Evolutionary conservation across 306 rosid genomes (phyloP).

Genomic region (Malus orientalis): DNA sequence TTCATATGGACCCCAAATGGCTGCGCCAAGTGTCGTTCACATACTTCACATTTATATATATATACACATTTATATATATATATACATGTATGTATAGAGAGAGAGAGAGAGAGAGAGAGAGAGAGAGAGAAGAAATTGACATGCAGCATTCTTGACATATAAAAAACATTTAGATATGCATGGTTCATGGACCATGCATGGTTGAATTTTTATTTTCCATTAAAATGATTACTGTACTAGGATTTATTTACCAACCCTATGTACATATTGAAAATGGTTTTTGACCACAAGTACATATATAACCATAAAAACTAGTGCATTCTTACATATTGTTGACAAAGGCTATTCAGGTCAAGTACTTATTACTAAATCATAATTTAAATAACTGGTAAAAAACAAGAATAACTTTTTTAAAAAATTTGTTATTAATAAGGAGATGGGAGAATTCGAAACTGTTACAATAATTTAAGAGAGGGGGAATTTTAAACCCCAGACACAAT

Average conservation of each 20-base stretch:
- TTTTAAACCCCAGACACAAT: no score
- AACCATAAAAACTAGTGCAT: not conserved
- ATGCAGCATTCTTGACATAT: not conserved
- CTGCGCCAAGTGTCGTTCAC: constrained; percentile 17
- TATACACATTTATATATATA: no score
- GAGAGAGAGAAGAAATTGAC: no score
- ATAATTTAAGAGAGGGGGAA: no score
- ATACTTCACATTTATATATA: not conserved
- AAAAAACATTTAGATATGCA: not conserved
- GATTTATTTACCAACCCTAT: not conserved
- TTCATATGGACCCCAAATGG: constrained; percentile 20
- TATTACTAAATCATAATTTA: not conserved
- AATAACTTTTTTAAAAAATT: not conserved
- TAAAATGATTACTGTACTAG: not conserved
- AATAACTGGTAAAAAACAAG: not conserved
- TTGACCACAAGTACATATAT: no score
- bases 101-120: no score
- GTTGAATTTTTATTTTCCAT: no score
- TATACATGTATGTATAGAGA: no score
- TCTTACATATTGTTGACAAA: not conserved
- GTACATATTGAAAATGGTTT: not conserved
- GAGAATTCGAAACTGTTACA: no score
- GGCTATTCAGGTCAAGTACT: not conserved
- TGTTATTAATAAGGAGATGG: no score
- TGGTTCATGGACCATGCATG: not conserved